Percentiles rank a stretch among this genome's conserved stretches.
Conservation (phyloP, 495 filamentous ascomycete species). For the Hypoxylon perforatum region DNA sequence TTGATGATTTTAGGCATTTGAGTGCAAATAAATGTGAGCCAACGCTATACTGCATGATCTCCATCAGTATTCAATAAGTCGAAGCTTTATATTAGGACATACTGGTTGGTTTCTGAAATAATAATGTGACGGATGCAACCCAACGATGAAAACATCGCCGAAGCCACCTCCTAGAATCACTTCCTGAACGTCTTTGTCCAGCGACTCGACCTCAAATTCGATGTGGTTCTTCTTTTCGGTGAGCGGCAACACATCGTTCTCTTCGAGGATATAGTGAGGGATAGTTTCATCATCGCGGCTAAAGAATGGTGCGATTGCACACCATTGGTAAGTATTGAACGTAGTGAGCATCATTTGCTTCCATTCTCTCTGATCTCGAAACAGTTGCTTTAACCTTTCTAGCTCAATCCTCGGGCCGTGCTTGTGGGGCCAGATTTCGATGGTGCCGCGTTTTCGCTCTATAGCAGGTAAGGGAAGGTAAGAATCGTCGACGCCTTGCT, state of each 20-base stretch:
- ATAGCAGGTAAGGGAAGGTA: conserved; percentile 22
- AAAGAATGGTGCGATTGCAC: conserved; percentile 23
- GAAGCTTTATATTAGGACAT: background rate
- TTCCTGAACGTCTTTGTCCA: conserved; percentile 13
- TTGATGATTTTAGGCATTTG: conserved; percentile 17
- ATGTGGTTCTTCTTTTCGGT: conserved; percentile 6
- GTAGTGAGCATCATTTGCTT: background rate
- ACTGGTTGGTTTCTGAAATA: conserved; percentile 5
- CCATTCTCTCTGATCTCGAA: conserved; percentile 1
- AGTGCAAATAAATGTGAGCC: conserved; percentile 21
- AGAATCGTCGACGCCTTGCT: conserved; percentile 11
- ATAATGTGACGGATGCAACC: conserved; percentile 18
- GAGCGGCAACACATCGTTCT: conserved; percentile 11
- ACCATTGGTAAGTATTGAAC: conserved; percentile 21
- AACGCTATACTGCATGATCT: background rate
- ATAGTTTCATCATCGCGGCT: background rate
- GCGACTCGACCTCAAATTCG: background rate
- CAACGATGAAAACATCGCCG: conserved; percentile 23
- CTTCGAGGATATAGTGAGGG: conserved; percentile 21
- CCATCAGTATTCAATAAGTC: background rate
- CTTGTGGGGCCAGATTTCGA: background rate
- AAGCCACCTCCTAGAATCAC: conserved; percentile 11
- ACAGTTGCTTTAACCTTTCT: background rate
- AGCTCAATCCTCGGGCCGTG: background rate
- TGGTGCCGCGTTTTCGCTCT: background rate